Evolutionary conservation across 2,329 filamentous ascomycete genomes (phyloP), one percentile per base, ranked within the genome.

Genomic region (Neonectria magnoliae): DNA sequence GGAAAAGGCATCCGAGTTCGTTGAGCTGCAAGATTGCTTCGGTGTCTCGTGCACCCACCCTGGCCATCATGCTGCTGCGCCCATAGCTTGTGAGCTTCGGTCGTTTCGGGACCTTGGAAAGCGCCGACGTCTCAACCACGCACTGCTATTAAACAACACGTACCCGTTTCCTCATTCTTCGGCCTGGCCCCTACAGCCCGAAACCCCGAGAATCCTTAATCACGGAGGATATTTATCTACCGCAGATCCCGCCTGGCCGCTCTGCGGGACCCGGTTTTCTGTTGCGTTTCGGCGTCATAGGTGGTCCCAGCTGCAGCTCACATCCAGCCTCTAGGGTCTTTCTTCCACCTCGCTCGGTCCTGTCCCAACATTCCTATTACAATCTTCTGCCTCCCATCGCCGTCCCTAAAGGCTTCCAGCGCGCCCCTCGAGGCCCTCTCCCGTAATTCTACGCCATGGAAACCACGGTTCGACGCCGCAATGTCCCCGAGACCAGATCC

Each of bases 401-500:
- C 42, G n/a, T 13, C 16, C n/a, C 41, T 25, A 9, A 54, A 58
- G 48, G 51, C 56, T 13, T 42, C 47, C 42, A 62, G 62, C 54
- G 64, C 47, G 69, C 65, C 71, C 52, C 36, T 22, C 36, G 72
- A 67, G 72, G 68, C 68, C 57, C 60, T 61, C 56, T 62, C 48
- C 48, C 50, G 44, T 41, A 47, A n/a, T 27, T 53, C 50, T 5
- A 55, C 48, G 70, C 45, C 62, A 79, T 79, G 78, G 71, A 76
- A 47, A 74, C 76, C n/a, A 76, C 72, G 38, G 60, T 79, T 50
- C 77, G 78, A 68, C 76, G 78, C 47, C 77, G 78, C 38, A 73
- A 75, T 38, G 57, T 73, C 29, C 66, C 66, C 52, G 72, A 76
- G 44, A 62, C 65, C 53, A 68, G 66, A 38, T 48, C 66, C 27